These are phyloP conservation scores for Clohesyomyces aquaticus DNA, from an alignment of 495 filamentous ascomycete species.

Conservation along the genomic window DNA sequence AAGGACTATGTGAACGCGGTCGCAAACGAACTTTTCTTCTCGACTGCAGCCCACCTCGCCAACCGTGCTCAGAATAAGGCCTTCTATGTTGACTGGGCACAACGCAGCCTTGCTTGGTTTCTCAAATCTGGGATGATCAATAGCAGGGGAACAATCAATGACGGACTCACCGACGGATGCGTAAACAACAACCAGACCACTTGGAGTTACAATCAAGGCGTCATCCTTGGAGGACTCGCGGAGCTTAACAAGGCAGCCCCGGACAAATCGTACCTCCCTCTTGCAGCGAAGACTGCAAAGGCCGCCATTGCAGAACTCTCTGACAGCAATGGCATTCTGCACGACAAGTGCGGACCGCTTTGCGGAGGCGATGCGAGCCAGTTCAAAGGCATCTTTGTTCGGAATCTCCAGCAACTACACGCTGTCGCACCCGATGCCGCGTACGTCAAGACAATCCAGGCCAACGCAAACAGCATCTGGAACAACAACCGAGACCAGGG, in stretches of 20 bases:
- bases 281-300: constrained; percentile 58
- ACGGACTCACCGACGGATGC: constrained; percentile 65
- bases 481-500: constrained; percentile 58
- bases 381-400: constrained; percentile 81
- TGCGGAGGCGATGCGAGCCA: constrained; percentile 66
- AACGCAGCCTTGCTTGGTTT: constrained; percentile 71
- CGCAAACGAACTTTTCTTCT: constrained; percentile 74
- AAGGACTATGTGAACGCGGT: constrained; percentile 69
- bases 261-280: constrained; percentile 50
- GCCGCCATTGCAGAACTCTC: constrained; percentile 64
- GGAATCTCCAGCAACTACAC: constrained; percentile 67
- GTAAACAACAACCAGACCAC: constrained; percentile 61
- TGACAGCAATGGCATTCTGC: constrained; percentile 63
- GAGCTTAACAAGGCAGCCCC: constrained; percentile 64
- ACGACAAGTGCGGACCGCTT: constrained; percentile 67
- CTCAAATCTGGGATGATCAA: constrained; percentile 67
- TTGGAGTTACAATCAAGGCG: constrained; percentile 76
- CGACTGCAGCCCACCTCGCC: constrained; percentile 69
- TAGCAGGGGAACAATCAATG: constrained; percentile 65
- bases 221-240: constrained; percentile 74
- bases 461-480: constrained; percentile 73
- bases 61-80: constrained; percentile 60
- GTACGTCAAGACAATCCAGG: constrained; percentile 59
- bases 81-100: constrained; percentile 62
- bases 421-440: constrained; percentile 54